Evolutionary conservation across 106 monocot genomes (phyloP), one percentile per base, ranked within the genome.

Genomic region (Dioscorea alata): DNA sequence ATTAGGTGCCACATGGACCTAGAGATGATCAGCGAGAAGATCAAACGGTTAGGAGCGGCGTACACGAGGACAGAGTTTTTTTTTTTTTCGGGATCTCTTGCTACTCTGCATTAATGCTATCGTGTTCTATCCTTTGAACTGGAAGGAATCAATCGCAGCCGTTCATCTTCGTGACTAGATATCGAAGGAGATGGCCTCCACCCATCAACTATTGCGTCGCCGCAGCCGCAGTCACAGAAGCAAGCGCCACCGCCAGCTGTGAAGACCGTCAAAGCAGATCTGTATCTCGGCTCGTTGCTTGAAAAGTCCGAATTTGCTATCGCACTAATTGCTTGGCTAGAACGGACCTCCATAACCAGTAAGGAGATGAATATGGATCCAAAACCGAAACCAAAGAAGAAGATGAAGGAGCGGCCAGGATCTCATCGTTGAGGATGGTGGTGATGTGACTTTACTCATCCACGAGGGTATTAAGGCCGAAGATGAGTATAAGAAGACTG

Each of bases 381-480:
- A 6, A 10, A 42, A 8, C 42, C 5, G 42, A 42, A 42, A 0
- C 1, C 1, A 5, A 42, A 2, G 42, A 42, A 42, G 42, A 42
- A 42, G 42, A 42, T 6, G 42, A 42, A 42, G 42, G 42, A 42
- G 92, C 33, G 92, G 92, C 18, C 92, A 88, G n/a, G 92, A 92
- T 57, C 88, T 92, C 50, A 88, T 92, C 75, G 88, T 92, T 33
- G 92, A 92, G 15, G 92, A 92, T 21, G 92, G 88, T 18, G 88
- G 92, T 15, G 88, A 92, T 59, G 88, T 85, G 49, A 92, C 88
- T 8, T 80, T 88, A 33, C 69, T 88, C 28, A 92, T 92, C 74
- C 92, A 92, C 64, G 88, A 88, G 85, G 92, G 88, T 4, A 80
- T 85, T 8, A 88, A 88, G 75, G 88, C 88, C 15, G 88, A 92